A percentile compares a stretch with the other conserved stretches of the same genome.
Conservation (phyloP, 192 early-diverging fungal genomes). For the Diversispora epigaea region DNA sequence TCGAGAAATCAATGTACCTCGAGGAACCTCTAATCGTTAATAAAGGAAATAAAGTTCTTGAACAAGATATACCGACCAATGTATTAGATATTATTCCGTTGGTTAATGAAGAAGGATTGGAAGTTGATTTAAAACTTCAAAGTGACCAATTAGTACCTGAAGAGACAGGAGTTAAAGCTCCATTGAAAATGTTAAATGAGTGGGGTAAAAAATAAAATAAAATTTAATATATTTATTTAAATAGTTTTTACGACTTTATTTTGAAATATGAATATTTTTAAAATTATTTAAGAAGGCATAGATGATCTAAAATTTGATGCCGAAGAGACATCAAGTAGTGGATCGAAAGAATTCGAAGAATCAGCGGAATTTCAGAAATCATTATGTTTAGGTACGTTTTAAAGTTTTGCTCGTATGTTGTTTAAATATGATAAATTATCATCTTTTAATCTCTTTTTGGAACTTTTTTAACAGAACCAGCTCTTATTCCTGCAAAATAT, state of each 20-base stretch:
- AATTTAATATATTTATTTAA: background rate
- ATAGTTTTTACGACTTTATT: background rate
- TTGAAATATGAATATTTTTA: background rate
- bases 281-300: background rate
- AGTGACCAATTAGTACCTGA: slow-evolving; percentile 16
- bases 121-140: background rate
- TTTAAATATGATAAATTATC: background rate
- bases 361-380: too few relatives aligned
- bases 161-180: slow-evolving; percentile 22
- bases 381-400: too few relatives aligned
- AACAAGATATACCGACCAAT: background rate
- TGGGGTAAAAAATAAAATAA: slow-evolving; percentile 19
- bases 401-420: background rate
- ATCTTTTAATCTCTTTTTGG: background rate
- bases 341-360: too few relatives aligned
- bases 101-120: background rate
- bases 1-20: background rate
- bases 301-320: too few relatives aligned
- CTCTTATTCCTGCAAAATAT: slow-evolving; percentile 1
- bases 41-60: background rate
- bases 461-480: background rate
- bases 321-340: too few relatives aligned
- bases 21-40: slow-evolving; percentile 8
- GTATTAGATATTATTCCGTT: background rate
- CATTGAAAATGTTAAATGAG: slow-evolving; percentile 21